Conservation (phyloP, 768 basidiomycete genomes). For the Neoboletus brunneissimus region DNA sequence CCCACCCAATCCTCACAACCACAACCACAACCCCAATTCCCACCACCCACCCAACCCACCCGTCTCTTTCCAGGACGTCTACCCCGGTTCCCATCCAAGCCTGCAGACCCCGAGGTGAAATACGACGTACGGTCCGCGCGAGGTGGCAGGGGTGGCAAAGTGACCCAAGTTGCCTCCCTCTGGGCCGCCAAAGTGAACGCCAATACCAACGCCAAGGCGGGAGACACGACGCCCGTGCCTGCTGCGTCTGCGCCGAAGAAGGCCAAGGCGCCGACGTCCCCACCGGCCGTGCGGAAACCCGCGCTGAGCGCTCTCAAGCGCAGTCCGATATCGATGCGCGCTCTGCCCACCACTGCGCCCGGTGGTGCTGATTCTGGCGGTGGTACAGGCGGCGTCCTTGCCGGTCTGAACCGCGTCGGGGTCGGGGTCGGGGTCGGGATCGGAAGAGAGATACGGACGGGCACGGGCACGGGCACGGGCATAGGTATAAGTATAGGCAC, state of each 20-base stretch:
- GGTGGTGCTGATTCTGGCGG: background rate
- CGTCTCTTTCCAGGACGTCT: constrained; percentile 27
- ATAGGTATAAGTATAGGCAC: background rate
- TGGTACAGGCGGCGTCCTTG: background rate
- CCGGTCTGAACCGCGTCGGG: background rate
- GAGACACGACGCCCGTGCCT: constrained; percentile 4
- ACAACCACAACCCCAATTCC: background rate
- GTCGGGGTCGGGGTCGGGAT: background rate
- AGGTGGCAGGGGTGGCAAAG: constrained; percentile 73
- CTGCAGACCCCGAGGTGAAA: constrained; percentile 51
- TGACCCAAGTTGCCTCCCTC: constrained; percentile 67
- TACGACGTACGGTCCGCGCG: constrained; percentile 76
- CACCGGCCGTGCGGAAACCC: constrained; percentile 12
- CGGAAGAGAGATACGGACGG: background rate
- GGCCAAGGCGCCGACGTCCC: background rate
- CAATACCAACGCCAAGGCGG: background rate
- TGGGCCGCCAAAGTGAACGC: constrained; percentile 57
- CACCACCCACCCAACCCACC: background rate
- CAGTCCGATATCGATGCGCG: constrained; percentile 3
- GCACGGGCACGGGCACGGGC: background rate
- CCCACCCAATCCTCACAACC: background rate
- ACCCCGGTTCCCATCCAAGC: constrained; percentile 34
- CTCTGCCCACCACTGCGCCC: background rate
- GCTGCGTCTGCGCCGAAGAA: constrained; percentile 6
- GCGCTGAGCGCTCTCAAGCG: constrained; percentile 10